A percentile compares a stretch with the other conserved stretches of the same genome.
Conservation (phyloP, 2,329 filamentous ascomycete genomes). For the Sarocladium strictum region DNA sequence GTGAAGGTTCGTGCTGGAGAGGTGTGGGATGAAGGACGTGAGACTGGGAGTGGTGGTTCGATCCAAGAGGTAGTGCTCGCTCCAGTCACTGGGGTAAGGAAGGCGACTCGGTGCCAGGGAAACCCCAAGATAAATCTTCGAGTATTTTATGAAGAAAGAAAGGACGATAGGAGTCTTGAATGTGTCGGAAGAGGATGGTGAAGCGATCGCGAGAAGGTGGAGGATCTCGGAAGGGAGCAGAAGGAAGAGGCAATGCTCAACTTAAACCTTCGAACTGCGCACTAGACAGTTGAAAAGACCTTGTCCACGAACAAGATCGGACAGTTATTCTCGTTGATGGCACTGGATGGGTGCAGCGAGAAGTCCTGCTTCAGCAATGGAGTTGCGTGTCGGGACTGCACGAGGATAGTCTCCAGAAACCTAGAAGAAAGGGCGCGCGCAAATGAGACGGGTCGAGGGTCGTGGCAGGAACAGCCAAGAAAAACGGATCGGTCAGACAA, state of each 20-base stretch:
- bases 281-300: background rate
- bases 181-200: slow-evolving; percentile 21
- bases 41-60: slow-evolving; percentile 6
- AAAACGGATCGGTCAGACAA: background rate
- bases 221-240: slow-evolving; percentile 25
- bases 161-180: slow-evolving; percentile 8
- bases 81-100: slow-evolving; percentile 1
- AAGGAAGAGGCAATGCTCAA: slow-evolving; percentile 31
- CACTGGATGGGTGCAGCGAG: background rate
- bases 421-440: background rate
- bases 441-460: background rate
- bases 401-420: background rate
- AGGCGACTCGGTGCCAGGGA: slow-evolving; percentile 10
- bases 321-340: background rate
- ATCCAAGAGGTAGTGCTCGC: slow-evolving; percentile 8
- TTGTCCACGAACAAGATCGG: background rate
- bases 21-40: slow-evolving; percentile 21
- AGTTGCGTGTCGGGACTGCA: background rate
- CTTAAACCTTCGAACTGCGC: slow-evolving; percentile 27
- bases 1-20: slow-evolving; percentile 15
- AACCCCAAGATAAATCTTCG: slow-evolving; percentile 6
- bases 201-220: slow-evolving; percentile 25
- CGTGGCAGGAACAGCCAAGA: background rate
- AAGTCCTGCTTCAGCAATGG: slow-evolving; percentile 6
- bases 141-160: slow-evolving; percentile 4